Conservation (phyloP, 495 filamentous ascomycete species). For the Penicilliopsis zonata region DNA sequence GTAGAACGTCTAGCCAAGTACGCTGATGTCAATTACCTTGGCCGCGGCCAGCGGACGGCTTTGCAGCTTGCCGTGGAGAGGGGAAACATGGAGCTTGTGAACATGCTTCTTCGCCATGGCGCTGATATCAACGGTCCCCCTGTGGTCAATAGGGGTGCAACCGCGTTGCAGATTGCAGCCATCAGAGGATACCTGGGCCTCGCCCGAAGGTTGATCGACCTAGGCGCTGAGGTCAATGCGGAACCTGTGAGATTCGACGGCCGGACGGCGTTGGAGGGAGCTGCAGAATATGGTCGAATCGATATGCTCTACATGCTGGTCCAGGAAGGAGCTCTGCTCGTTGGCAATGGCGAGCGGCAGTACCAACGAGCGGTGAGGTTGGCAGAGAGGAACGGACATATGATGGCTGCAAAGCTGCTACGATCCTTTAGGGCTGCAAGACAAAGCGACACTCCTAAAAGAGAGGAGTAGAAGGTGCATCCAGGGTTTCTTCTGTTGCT, state of each 20-base stretch:
- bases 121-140: conserved; percentile 17
- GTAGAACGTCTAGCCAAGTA: not conserved
- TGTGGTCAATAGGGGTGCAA: conserved; percentile 6
- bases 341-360: conserved; percentile 9
- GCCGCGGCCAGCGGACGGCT: conserved; percentile 3
- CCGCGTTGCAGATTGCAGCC: conserved; percentile 9
- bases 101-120: conserved; percentile 15
- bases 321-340: conserved; percentile 14
- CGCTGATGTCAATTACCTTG: not conserved
- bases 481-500: too few species aligned
- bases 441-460: too few species aligned
- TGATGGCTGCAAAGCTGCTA: conserved; percentile 5
- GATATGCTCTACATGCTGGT: conserved; percentile 34
- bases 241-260: conserved; percentile 12
- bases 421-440: not conserved
- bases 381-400: conserved; percentile 7
- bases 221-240: conserved; percentile 17
- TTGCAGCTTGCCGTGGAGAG: conserved; percentile 15
- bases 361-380: conserved; percentile 8
- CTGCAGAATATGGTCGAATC: conserved; percentile 30
- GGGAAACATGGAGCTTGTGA: conserved; percentile 12
- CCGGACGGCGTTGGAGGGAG: conserved; percentile 27
- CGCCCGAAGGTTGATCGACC: conserved; percentile 10
- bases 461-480: too few species aligned
- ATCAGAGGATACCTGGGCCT: conserved; percentile 16